Evolutionary conservation across 352 stramenopile genomes (phyloP), one percentile per base, ranked within the genome.

Genomic region (Phytophthora uliginosa): DNA sequence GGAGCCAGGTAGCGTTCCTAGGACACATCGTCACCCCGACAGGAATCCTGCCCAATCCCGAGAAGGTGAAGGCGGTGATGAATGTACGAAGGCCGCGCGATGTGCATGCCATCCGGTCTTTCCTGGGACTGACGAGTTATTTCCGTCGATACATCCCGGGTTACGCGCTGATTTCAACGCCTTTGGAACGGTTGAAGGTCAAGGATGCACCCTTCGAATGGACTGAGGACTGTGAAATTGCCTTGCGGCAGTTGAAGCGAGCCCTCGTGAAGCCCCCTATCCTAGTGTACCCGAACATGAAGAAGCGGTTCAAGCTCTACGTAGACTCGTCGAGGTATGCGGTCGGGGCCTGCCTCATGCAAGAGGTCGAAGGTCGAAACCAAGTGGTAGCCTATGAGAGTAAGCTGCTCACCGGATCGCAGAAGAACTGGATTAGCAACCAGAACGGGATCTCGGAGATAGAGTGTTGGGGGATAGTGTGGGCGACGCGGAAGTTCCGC

Each of bases 261-360:
- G 26, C 26, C 26, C 26, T 6, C 0, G 26, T 31, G 26, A 31
- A 31, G 26, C 26, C 26, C 1, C 47, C 59, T 7, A 66, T 66
- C 1, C 15, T 66, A 31, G 8, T 31, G 50, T 59, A 66, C n/a
- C 59, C 59, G 4, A 22, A 66, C 17, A 26, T 34, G 9, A 50
- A n/a, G 10, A 50, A 28, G 24, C 26, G 59, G n/a, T 66, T 60
- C 18, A 52, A 58, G 20, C 7, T 66, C 0, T 66, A 40, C 18
- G 59, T 66, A 18, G 47, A 59, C 13, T 66, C 59, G 1, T 58
- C 59, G 4, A n/a, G 31, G 4, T 58, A 58, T 26, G 48, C 47
- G 0, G 31, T 66, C 0, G 59, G 48, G 31, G 31, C 59, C 20
- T 66, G 59, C 33, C 59, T 58, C 0, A 66, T 52, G 33, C 59